Conservation (phyloP, 306 rosid genomes). For the Cercis canadensis region DNA sequence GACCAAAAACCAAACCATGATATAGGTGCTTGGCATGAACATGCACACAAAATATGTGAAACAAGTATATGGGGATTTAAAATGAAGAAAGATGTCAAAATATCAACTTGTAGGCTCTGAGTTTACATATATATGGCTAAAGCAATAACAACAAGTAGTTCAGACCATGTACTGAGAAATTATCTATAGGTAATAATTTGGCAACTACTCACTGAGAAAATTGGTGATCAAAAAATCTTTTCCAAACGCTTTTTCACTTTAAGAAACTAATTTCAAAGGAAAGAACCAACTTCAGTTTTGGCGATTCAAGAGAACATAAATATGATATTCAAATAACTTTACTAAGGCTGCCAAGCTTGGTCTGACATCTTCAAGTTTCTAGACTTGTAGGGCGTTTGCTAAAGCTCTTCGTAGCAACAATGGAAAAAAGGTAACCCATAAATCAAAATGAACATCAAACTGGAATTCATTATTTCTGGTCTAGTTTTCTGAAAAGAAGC, state of each 20-base stretch:
- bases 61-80: neutral
- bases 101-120: constrained; percentile 10
- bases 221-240: neutral
- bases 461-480: neutral
- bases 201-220: neutral
- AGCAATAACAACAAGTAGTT: constrained; percentile 17
- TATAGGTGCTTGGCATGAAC: too few relatives aligned
- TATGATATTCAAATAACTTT: too few relatives aligned
- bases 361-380: too few relatives aligned
- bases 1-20: too few relatives aligned
- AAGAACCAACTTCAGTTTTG: neutral
- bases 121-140: neutral
- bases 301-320: neutral
- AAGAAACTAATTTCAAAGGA: too few relatives aligned
- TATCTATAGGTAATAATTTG: neutral
- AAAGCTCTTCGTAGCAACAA: too few relatives aligned
- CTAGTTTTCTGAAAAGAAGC: neutral
- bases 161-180: constrained; percentile 8
- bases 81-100: neutral
- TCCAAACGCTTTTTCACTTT: neutral
- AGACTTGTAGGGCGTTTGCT: too few relatives aligned
- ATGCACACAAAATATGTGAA: constrained; percentile 6
- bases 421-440: neutral
- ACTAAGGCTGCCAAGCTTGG: too few relatives aligned
- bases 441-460: neutral